Base-by-base conservation (phyloP, 148 eudicot species). In the Gaultheria prostrata region DNA sequence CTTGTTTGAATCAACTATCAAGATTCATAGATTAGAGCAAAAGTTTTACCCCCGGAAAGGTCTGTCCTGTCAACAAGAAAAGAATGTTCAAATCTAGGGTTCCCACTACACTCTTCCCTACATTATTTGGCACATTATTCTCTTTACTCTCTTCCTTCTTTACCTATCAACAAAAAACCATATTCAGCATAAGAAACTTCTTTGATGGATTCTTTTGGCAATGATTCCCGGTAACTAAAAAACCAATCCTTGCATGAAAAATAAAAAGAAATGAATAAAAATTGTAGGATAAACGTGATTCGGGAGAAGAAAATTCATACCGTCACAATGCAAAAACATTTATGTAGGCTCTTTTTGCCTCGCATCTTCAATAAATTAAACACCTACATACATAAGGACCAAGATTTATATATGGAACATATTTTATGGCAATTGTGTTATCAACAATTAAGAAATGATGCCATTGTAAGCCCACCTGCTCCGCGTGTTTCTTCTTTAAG, bases 41-140 rank as follows among this genome's bases (percentile, higher is more conserved):
- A 17, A 67, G 39, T n/a, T 85, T 86, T 92, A 95, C 98, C 98
- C 95, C 93, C 7, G 98, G 97, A 84, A 89, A 95, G 72, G 96
- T 87, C 84, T 93, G 92, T 54, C 93, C 94, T 26, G 88, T 91
- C 86, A 89, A 83, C 87, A 95, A 84, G 87, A 83, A 70, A 17
- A 89, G 83, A 39, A 91, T 93, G 89, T 90, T 91, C 87, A 95
- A 85, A 88, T 94, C 98, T 78, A 94, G 85, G 11, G 98, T 95
- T 82, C 95, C 98, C n/a, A 93, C 95, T 2, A 95, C 89, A 83
- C 90, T 92, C 91, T 94, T 91, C 33, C 90, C 80, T 28, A 90
- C 85, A 5, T 88, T 89, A 80, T 83, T 12, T 61, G 69, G 24
- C 30, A 24, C 69, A n/a, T 63, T 86, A 74, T 86, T 87, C 21